phyloP scores from a whole-genome alignment of 345 rosid species.

The Populus nigra region DNA sequence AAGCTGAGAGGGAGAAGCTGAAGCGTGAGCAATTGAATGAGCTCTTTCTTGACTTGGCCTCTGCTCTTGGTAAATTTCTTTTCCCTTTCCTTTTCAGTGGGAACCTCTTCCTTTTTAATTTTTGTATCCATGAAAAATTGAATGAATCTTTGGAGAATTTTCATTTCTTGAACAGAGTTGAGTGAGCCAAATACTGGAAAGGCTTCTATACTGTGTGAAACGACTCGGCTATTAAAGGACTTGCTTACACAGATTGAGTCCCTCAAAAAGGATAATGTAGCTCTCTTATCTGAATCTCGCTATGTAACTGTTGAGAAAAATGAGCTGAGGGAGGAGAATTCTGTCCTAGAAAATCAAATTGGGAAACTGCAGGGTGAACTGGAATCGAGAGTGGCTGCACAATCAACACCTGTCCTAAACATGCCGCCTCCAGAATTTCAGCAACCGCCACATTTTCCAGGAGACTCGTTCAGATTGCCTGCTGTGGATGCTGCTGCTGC shows the following conservation, averaged over 20 bases:
- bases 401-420: slow-evolving; percentile 60
- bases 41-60: slow-evolving; percentile 72
- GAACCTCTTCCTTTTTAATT: background rate
- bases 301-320: slow-evolving; percentile 76
- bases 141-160: background rate
- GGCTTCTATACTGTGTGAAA: slow-evolving; percentile 68
- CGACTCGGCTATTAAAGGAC: slow-evolving; percentile 72
- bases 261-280: slow-evolving; percentile 64
- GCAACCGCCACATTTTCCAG: slow-evolving; percentile 39
- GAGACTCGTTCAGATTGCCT: slow-evolving; percentile 25
- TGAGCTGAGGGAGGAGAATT: slow-evolving; percentile 80
- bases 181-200: slow-evolving; percentile 73
- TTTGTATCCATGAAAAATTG: background rate
- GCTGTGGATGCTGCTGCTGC: slow-evolving; percentile 35
- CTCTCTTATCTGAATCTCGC: slow-evolving; percentile 70
- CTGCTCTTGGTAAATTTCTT: slow-evolving; percentile 57
- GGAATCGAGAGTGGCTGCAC: slow-evolving; percentile 32
- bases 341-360: slow-evolving; percentile 61
- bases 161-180: slow-evolving; percentile 43
- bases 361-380: slow-evolving; percentile 50
- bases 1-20: slow-evolving; percentile 86
- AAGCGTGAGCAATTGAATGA: slow-evolving; percentile 96
- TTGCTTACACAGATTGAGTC: slow-evolving; percentile 62
- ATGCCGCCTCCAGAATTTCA: slow-evolving; percentile 43
- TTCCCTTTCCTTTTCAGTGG: background rate